phyloP scores from a whole-genome alignment of 345 rosid species.

The Aurinia saxatilis region DNA sequence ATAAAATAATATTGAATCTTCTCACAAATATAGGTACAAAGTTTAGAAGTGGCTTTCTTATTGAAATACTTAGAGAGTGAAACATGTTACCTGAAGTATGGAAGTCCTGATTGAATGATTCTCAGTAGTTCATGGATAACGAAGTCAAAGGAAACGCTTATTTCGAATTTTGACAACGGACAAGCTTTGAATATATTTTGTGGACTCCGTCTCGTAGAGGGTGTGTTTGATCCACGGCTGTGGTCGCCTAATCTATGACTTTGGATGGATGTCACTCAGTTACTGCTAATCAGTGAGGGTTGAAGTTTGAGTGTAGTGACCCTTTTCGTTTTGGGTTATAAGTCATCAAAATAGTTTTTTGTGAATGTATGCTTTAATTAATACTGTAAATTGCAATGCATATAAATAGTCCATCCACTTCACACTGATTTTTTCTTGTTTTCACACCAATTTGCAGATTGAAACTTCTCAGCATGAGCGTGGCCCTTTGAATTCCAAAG shows the following conservation, averaged over 20 bases:
- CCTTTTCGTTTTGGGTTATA: background rate
- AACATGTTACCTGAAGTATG: background rate
- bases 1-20: background rate
- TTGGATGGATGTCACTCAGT: background rate
- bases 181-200: constrained; percentile 1
- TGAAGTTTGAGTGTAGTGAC: constrained; percentile 9
- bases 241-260: background rate
- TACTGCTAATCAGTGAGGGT: constrained; percentile 4
- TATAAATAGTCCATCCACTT: background rate
- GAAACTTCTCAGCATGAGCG: constrained; percentile 45
- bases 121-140: background rate
- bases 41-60: background rate
- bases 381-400: background rate
- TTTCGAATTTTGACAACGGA: background rate
- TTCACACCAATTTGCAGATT: constrained; percentile 38
- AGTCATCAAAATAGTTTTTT: background rate
- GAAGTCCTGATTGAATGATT: background rate
- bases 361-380: constrained; percentile 1
- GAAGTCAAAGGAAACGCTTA: background rate
- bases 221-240: constrained; percentile 2
- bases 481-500: constrained; percentile 37
- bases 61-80: background rate
- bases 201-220: background rate
- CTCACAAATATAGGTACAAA: background rate
- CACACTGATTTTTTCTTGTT: constrained; percentile 4